Evolutionary conservation across 2,329 filamentous ascomycete species (phyloP).

Genomic region (Huntiella savannae): DNA sequence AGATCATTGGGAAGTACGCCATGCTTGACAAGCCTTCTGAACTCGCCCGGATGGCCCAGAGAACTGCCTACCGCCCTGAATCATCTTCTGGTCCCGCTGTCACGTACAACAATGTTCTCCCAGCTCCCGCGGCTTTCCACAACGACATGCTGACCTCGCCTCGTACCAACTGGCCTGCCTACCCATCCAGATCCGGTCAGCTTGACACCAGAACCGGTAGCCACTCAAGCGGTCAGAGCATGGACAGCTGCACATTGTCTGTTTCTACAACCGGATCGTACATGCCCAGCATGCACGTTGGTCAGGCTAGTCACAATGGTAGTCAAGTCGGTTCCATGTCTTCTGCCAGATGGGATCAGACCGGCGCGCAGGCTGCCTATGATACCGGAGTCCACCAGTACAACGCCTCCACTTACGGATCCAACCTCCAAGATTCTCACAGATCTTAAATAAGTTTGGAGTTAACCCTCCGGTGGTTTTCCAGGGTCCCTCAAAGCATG

Average conservation of each 20-base stretch:
- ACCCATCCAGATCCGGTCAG: background rate
- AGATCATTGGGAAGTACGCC: constrained; percentile 90
- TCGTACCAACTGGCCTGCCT: background rate
- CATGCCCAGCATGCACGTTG: constrained; percentile 21
- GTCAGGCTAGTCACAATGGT: background rate
- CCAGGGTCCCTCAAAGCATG: background rate
- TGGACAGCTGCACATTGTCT: constrained; percentile 20
- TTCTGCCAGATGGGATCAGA: constrained; percentile 21
- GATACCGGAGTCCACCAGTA: constrained; percentile 23
- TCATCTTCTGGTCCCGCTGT: background rate
- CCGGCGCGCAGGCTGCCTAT: constrained; percentile 16
- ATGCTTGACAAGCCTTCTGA: constrained; percentile 2
- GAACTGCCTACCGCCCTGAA: background rate
- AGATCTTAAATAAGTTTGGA: background rate
- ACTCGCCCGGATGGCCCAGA: background rate
- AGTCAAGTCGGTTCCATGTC: background rate
- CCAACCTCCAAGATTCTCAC: constrained; percentile 15
- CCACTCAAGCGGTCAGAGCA: background rate
- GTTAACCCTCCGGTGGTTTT: background rate
- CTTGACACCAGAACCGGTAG: background rate
- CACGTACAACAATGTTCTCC: background rate
- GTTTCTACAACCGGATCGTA: constrained; percentile 18
- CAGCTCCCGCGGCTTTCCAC: background rate
- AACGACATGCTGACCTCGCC: background rate
- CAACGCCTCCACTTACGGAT: constrained; percentile 21